Conservation (phyloP, 1,139 yeast species). For the Yamadazyma spencermartinsiae region DNA sequence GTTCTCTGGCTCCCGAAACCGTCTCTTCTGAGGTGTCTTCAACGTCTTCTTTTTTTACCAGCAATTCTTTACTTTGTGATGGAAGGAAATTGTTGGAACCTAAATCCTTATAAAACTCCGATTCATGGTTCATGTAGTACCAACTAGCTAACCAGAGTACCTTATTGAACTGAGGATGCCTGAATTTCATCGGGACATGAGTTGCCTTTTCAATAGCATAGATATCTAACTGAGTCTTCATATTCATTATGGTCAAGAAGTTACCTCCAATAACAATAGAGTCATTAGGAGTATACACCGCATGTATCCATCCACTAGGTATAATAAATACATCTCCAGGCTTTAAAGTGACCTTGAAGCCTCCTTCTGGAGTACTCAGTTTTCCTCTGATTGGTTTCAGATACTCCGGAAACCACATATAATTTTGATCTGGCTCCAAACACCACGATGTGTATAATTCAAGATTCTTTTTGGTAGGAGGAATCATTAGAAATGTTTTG, state of each 20-base stretch:
- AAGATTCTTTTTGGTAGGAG: constrained; percentile 69
- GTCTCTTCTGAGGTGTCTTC: constrained; percentile 10
- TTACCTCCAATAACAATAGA: constrained; percentile 88
- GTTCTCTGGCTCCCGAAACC: constrained; percentile 6
- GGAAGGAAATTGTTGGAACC: constrained; percentile 8
- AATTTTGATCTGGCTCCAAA: constrained; percentile 58
- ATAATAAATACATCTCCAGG: constrained; percentile 79
- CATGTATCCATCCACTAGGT: constrained; percentile 94
- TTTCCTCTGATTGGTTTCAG: constrained; percentile 26
- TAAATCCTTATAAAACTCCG: constrained; percentile 23
- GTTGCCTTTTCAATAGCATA: constrained; percentile 65
- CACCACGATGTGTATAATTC: constrained; percentile 73
- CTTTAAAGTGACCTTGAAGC: constrained; percentile 62
- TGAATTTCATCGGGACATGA: constrained; percentile 70
- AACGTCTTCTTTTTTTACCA: constrained; percentile 12
- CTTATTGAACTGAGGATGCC: constrained; percentile 74
- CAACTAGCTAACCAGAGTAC: constrained; percentile 68
- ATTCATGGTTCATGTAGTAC: constrained; percentile 34
- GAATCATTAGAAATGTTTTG: constrained; percentile 74
- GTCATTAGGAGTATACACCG: constrained; percentile 81
- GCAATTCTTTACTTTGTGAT: constrained; percentile 11
- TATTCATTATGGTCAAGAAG: constrained; percentile 65
- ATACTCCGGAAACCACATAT: constrained; percentile 66
- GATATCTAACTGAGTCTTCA: constrained; percentile 62
- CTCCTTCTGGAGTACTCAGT: constrained; percentile 33